Conservation (phyloP, 345 rosid species). For the Trapa incisa region DNA sequence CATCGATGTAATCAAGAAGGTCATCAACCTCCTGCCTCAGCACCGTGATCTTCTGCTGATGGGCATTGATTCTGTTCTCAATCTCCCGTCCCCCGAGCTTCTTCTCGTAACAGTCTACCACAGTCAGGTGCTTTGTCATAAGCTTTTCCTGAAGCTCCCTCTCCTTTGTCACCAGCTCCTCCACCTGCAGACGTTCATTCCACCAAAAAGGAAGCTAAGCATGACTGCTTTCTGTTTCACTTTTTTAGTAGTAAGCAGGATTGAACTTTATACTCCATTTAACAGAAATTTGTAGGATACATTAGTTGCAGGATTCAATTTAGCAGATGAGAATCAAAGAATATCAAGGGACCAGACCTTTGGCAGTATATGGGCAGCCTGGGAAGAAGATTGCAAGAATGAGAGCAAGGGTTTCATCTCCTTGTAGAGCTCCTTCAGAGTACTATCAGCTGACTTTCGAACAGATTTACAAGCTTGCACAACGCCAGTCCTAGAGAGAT, state of each 20-base stretch:
- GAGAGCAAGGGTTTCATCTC: conserved; percentile 50
- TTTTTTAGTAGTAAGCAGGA: background rate
- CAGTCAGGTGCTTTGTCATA: conserved; percentile 28
- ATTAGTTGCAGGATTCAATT: background rate
- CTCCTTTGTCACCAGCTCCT: conserved; percentile 70
- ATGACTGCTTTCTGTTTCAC: background rate
- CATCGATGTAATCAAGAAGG: conserved; percentile 68
- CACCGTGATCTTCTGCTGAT: conserved; percentile 53
- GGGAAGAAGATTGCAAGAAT: conserved; percentile 57
- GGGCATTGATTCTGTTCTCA: conserved; percentile 59
- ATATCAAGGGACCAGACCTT: conserved; percentile 34
- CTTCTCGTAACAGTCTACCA: too few relatives aligned
- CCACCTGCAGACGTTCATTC: conserved; percentile 39
- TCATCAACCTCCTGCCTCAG: conserved; percentile 84
- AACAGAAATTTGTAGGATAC: background rate
- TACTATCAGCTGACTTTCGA: conserved; percentile 64
- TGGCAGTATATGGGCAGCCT: conserved; percentile 56
- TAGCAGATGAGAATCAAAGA: background rate
- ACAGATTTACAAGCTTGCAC: conserved; percentile 81
- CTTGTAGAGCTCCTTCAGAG: conserved; percentile 68
- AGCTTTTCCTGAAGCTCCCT: conserved; percentile 77
- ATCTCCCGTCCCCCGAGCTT: conserved; percentile 46
- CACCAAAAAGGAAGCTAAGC: background rate
- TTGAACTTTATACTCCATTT: background rate
- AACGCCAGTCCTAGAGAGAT: conserved; percentile 87